Evolutionary conservation across 768 basidiomycete species (phyloP).

Genomic region (Tulasnella sp.): DNA sequence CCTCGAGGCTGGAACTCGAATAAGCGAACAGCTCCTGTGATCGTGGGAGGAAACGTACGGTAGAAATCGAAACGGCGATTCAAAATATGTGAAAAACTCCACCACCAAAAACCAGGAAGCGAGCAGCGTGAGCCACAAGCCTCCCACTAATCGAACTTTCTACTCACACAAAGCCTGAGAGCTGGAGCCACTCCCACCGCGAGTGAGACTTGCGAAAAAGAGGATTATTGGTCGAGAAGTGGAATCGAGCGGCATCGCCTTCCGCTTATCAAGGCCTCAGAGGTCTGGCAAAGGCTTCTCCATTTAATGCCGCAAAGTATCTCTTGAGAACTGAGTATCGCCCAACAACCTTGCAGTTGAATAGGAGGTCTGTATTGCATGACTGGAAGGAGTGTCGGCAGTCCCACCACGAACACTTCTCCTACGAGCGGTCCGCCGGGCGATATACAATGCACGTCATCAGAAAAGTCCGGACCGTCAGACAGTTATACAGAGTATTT

Average conservation of each 20-base stretch:
- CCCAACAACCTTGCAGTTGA: neutral
- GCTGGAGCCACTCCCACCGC: too few species aligned
- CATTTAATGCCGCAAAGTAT: neutral
- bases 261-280: neutral
- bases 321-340: neutral
- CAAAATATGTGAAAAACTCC: neutral
- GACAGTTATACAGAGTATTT: neutral
- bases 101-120: neutral
- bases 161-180: neutral
- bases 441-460: neutral
- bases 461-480: neutral
- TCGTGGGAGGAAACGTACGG: neutral
- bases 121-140: neutral
- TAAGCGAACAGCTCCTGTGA: neutral
- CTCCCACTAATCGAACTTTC: neutral
- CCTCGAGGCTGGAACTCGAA: conserved; percentile 3
- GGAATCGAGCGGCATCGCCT: neutral
- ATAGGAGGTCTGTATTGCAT: neutral
- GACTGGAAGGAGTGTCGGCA: neutral
- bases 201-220: too few species aligned
- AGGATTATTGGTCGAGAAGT: too few species aligned
- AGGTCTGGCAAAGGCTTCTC: neutral
- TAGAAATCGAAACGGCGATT: neutral
- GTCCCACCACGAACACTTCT: neutral
- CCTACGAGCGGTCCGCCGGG: neutral